These are phyloP conservation scores for Nicotiana tabacum DNA, from an alignment of 257 asterid species.

Conservation along the genomic window DNA sequence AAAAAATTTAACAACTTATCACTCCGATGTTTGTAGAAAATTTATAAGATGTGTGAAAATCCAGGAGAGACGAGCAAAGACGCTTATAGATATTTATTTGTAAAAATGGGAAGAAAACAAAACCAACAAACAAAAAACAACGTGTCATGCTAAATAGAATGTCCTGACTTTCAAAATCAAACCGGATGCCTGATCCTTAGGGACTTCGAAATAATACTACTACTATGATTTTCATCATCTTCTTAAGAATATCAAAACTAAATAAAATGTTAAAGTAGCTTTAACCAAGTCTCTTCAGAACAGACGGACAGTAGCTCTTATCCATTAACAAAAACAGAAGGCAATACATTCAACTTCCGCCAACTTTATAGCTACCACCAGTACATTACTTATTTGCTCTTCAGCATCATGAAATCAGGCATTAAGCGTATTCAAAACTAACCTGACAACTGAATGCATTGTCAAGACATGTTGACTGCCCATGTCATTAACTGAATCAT, in stretches of 20 bases:
- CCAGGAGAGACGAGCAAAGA: neutral
- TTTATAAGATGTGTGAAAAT: neutral
- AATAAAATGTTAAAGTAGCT: neutral
- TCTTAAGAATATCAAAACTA: neutral
- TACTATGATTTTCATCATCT: neutral
- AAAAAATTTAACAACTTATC: neutral
- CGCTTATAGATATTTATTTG: neutral
- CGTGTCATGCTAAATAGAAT: neutral
- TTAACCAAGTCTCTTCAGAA: neutral
- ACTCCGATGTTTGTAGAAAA: neutral
- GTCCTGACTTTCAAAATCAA: neutral
- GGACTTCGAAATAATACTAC: neutral
- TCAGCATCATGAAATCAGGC: slow-evolving; percentile 4
- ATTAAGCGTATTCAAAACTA: slow-evolving; percentile 10
- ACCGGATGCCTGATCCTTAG: neutral
- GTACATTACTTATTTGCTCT: neutral
- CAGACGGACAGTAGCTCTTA: neutral
- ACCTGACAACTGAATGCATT: slow-evolving; percentile 54
- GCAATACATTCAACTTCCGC: neutral
- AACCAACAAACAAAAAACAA: neutral
- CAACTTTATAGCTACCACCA: neutral
- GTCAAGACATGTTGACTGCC: slow-evolving; percentile 46
- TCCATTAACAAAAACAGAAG: neutral
- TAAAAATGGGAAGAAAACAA: neutral
- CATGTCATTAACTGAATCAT: slow-evolving; percentile 49